Evolutionary conservation across 176 grass and related monocot genomes (phyloP), one percentile per base, ranked within the genome.

Genomic region (Metroxylon sagu): DNA sequence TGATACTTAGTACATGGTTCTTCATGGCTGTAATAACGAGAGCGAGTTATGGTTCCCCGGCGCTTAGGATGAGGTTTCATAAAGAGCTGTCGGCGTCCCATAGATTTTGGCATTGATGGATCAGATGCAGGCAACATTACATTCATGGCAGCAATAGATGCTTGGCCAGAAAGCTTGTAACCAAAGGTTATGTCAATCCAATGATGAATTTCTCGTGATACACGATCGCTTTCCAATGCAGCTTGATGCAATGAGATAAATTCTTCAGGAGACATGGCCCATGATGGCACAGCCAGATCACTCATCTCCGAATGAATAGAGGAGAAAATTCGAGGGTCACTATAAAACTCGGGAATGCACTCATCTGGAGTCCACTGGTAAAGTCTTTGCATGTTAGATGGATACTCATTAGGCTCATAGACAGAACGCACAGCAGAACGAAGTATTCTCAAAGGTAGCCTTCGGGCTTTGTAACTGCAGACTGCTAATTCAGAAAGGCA

Each of bases 171-270:
- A 72, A 96, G 78, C 71, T 96, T 96, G 82, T 87, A 87, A 60
- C 91, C 91, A 90, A 96, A 96, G 35, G 86, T 96, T 76, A 96
- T 82, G 78, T 96, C 91, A 69, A 96, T 96, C 91, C 91, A 96
- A 60, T 96, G 74, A 76, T 96, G 91, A 71, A 96, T 67, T 28
- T 90, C 75, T 66, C 61, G 75, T n/a, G 91, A 96, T 48, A 96
- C 91, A 72, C 63, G 50, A n/a, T 85, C 86, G 50, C 91, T 87
- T 63, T 96, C 86, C 61, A 96, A 79, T 52, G 86, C 86, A 70
- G 84, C 77, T 74, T 83, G 74, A 69, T 96, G 91, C 62, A 96
- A 64, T 71, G 66, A 85, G 69, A 96, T 84, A 75, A 96, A 96
- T 64, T 96, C 91, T 67, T 90, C 86, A 29, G 77, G 56, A 51